A percentile compares a stretch with the other conserved stretches of the same genome.
Evolutionary conservation across 148 eudicot genomes (phyloP).

Genomic region (Gaultheria prostrata): DNA sequence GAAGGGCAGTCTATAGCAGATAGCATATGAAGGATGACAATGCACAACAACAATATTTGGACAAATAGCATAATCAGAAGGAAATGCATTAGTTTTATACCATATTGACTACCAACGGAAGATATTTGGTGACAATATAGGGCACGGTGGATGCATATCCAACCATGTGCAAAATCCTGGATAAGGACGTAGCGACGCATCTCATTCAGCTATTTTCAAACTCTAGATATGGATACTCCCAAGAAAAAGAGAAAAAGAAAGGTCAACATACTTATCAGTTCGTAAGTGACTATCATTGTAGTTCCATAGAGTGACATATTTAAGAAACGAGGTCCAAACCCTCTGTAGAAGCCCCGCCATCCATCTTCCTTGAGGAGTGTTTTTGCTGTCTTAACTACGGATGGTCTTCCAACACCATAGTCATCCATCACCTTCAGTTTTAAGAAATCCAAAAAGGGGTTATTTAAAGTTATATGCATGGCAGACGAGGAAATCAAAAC

Average conservation of each 20-base stretch:
- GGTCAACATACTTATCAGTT: conserved; percentile 54
- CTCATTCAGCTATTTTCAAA: neutral
- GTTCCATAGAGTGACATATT: conserved; percentile 86
- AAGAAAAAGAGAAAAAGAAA: neutral
- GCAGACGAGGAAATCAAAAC: neutral
- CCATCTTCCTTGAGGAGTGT: conserved; percentile 62
- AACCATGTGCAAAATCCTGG: neutral
- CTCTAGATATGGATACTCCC: neutral
- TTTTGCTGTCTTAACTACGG: conserved; percentile 57
- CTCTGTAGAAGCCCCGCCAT: conserved; percentile 77
- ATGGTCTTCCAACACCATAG: conserved; percentile 65
- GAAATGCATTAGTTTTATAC: neutral
- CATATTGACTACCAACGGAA: neutral
- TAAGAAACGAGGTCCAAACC: conserved; percentile 74
- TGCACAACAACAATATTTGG: neutral
- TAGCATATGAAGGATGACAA: neutral
- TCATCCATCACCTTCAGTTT: conserved; percentile 57
- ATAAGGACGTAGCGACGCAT: too few species aligned
- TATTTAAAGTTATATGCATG: neutral
- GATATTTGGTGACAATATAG: neutral
- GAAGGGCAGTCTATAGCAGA: neutral
- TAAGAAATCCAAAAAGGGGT: conserved; percentile 8
- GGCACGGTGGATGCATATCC: neutral
- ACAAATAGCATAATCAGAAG: neutral
- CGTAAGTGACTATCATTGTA: conserved; percentile 78